Evolutionary conservation across 2,329 filamentous ascomycete genomes (phyloP).

Genomic region (Botrytis cinerea): DNA sequence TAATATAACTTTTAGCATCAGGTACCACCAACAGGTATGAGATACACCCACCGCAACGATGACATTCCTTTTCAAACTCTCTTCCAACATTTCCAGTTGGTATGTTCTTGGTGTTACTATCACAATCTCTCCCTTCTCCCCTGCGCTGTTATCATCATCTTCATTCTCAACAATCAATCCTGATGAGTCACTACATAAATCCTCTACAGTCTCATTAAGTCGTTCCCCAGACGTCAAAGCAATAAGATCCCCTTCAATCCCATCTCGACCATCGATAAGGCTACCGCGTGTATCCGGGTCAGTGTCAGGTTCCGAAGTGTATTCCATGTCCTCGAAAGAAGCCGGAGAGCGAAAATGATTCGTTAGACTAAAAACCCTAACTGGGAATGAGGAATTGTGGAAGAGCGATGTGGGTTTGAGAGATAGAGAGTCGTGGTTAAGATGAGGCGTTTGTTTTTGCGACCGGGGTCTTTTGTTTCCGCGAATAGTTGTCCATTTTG

Average conservation of each 20-base stretch:
- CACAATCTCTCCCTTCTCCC: conserved; percentile 17
- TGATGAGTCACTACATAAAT: not conserved
- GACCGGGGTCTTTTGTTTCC: conserved; percentile 8
- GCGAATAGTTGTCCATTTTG: not conserved
- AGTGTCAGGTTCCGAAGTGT: not conserved
- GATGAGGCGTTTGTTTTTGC: conserved; percentile 1
- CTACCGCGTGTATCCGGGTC: not conserved
- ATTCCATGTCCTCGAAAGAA: not conserved
- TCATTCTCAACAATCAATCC: not conserved
- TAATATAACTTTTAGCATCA: not conserved
- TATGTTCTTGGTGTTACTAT: conserved; percentile 49
- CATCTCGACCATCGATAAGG: not conserved
- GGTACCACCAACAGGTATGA: not conserved
- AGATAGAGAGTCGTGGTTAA: not conserved
- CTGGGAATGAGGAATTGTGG: not conserved
- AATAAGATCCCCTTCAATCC: not conserved
- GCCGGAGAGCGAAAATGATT: not conserved
- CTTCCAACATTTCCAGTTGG: conserved; percentile 74
- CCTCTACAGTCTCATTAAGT: not conserved
- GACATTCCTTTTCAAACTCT: conserved; percentile 67
- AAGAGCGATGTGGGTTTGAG: not conserved
- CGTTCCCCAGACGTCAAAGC: not conserved
- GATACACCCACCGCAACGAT: conserved; percentile 62
- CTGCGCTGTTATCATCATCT: not conserved
- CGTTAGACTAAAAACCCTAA: not conserved